Conservation (phyloP, 1,139 yeast genomes). For the Candida gigantensis region DNA sequence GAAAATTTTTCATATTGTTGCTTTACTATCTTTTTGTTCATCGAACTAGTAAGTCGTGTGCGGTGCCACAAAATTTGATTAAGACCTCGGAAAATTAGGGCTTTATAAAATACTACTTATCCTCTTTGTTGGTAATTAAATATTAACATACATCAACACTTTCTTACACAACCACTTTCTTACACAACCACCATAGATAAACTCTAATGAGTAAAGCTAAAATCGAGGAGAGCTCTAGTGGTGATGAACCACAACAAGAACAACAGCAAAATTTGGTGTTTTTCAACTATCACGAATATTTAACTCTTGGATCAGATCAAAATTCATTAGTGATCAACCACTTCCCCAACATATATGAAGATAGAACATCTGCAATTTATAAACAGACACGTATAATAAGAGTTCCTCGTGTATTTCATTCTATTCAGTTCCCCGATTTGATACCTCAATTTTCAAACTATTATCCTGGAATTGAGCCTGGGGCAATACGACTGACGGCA, state of each 20-base stretch:
- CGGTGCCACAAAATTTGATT: not conserved
- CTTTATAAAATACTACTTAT: no score
- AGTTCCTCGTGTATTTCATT: constrained; percentile 54
- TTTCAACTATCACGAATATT: constrained; percentile 69
- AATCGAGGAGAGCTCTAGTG: no score
- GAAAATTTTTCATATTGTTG: no score
- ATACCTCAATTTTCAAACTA: constrained; percentile 60
- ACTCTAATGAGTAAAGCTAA: no score
- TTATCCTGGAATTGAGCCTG: constrained; percentile 69
- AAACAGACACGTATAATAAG: constrained; percentile 57
- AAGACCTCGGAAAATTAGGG: not conserved
- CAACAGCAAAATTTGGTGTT: constrained; percentile 32
- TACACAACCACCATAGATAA: no score
- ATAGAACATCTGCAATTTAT: constrained; percentile 27
- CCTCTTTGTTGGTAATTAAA: no score
- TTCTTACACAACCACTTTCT: no score
- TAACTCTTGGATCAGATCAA: constrained; percentile 31
- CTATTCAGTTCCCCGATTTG: constrained; percentile 29
- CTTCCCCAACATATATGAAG: constrained; percentile 57
- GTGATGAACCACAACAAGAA: no score
- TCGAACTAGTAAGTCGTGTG: no score
- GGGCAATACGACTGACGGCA: constrained; percentile 42
- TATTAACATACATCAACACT: no score
- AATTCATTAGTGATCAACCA: constrained; percentile 55
- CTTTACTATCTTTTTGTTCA: no score